phyloP scores from a whole-genome alignment of 208 protist species.

The Lotmaria passim region DNA sequence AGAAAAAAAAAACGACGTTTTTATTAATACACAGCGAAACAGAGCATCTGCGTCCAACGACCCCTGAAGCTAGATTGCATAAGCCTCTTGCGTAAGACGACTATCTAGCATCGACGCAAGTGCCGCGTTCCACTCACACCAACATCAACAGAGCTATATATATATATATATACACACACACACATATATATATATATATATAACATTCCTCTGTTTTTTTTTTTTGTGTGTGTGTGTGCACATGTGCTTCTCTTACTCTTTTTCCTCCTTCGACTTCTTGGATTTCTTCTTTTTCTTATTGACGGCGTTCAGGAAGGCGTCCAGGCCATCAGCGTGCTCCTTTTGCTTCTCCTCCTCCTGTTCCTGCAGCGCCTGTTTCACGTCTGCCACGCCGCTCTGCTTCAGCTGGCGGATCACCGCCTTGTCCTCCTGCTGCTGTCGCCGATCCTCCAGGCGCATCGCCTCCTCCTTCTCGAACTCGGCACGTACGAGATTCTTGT shows the following conservation, averaged over 20 bases:
- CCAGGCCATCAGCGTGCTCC: slow-evolving; percentile 32
- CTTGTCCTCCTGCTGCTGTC: slow-evolving; percentile 55
- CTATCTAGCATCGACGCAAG: no score
- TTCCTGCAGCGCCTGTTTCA: slow-evolving; percentile 53
- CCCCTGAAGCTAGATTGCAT: no score
- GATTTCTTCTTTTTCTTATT: slow-evolving; percentile 66
- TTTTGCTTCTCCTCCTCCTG: slow-evolving; percentile 41
- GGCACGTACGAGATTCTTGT: slow-evolving; percentile 79
- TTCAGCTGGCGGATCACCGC: slow-evolving; percentile 56
- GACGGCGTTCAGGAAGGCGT: slow-evolving; percentile 44
- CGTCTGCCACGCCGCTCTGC: slow-evolving; percentile 45
- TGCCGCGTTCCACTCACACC: no score
- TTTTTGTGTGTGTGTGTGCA: no score
- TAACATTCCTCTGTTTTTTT: no score
- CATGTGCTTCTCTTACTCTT: background rate
- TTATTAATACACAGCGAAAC: no score
- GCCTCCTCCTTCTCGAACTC: slow-evolving; percentile 79
- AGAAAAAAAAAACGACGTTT: no score
- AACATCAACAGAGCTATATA: no score
- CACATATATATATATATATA: no score
- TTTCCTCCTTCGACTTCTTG: slow-evolving; percentile 43
- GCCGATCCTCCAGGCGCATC: slow-evolving; percentile 47
- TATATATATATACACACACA: no score
- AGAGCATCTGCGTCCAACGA: no score
- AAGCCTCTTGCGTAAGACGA: no score